phyloP scores from a whole-genome alignment of 129 eudicot species.

The Arctium minus region DNA sequence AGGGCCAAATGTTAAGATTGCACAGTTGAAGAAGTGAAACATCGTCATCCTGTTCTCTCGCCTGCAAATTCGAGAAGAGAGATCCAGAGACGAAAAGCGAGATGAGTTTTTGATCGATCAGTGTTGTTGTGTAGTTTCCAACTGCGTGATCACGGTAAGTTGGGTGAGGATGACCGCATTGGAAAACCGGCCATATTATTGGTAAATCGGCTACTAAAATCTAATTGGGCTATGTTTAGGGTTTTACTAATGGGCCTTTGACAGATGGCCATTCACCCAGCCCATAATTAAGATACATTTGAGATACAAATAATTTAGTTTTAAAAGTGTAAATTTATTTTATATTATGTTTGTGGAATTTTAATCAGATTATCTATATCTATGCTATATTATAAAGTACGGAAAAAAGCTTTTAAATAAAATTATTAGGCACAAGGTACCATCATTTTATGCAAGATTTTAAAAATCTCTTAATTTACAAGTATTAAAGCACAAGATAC shows the following conservation, averaged over 20 bases:
- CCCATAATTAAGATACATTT: too few relatives aligned
- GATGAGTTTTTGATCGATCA: constrained; percentile 8
- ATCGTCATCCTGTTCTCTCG: constrained; percentile 64
- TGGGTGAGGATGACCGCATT: constrained; percentile 11
- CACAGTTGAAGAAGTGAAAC: constrained; percentile 98
- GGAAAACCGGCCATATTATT: not conserved
- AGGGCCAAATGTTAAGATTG: constrained; percentile 94
- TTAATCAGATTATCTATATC: too few relatives aligned
- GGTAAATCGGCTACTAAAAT: not conserved
- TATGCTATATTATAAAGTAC: too few relatives aligned
- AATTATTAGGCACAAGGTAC: too few relatives aligned
- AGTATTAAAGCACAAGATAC: too few relatives aligned
- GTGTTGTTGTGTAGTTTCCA: not conserved
- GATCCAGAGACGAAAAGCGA: constrained; percentile 21
- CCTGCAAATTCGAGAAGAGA: constrained; percentile 15
- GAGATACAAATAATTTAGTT: too few relatives aligned
- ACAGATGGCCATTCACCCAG: not conserved
- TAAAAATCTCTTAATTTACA: too few relatives aligned
- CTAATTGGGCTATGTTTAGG: not conserved
- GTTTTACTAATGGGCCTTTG: not conserved
- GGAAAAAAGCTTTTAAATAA: too few relatives aligned
- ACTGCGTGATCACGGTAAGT: constrained; percentile 6
- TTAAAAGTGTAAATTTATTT: too few relatives aligned
- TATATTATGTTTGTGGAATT: too few relatives aligned
- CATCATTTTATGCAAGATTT: too few relatives aligned